Conservation (phyloP, 2,329 filamentous ascomycete genomes). For the Ophiostoma quercus region DNA sequence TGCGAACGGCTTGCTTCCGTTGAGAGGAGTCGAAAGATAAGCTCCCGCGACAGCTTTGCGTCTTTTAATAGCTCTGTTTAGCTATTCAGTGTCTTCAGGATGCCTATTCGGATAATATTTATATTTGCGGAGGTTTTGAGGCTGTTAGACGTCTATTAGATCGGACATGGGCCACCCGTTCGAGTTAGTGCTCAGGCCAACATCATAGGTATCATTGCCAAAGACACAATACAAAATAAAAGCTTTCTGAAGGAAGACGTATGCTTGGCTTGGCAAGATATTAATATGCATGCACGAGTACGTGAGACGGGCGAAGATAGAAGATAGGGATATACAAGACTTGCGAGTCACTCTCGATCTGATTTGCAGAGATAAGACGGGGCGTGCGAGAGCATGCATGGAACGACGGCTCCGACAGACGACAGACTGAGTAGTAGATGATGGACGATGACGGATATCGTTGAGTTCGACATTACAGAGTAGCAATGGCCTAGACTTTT, state of each 20-base stretch:
- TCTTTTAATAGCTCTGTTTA: not conserved
- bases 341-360: not conserved
- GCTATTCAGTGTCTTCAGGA: not conserved
- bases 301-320: not conserved
- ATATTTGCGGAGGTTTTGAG: not conserved
- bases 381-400: not conserved
- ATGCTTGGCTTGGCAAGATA: not conserved
- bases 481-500: not conserved
- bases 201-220: too few relatives aligned
- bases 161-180: not conserved
- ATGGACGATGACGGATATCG: not conserved
- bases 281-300: not conserved
- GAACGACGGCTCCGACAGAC: not conserved
- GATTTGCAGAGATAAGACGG: not conserved
- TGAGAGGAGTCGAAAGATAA: not conserved
- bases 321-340: not conserved
- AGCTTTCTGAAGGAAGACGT: not conserved
- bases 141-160: not conserved
- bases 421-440: not conserved
- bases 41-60: conserved; percentile 1
- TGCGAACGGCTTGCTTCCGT: conserved; percentile 5
- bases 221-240: not conserved
- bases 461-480: not conserved
- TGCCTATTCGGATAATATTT: not conserved
- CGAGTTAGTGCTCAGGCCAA: not conserved